Percentiles rank a stretch among this genome's conserved stretches.
Evolutionary conservation across 129 eudicot genomes (phyloP).

Genomic region (Chrysanthemum makinoi): DNA sequence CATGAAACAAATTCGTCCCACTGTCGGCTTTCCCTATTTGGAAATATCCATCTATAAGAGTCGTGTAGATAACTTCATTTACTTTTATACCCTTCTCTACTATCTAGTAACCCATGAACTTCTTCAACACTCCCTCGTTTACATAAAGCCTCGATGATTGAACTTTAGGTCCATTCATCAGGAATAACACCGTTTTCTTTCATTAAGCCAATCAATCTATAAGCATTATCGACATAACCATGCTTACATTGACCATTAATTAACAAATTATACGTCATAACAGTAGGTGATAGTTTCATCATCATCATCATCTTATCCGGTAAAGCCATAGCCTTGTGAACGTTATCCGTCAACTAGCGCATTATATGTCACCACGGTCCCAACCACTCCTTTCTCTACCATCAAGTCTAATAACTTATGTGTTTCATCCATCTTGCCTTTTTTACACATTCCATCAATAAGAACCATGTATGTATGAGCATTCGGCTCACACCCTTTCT

Average conservation of each 20-base stretch:
- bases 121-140: constrained; percentile 54
- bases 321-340: constrained; percentile 72
- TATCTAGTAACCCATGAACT: constrained; percentile 48
- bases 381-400: constrained; percentile 47
- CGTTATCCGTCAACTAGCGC: constrained; percentile 69
- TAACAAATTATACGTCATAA: constrained; percentile 66
- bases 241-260: constrained; percentile 65
- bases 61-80: constrained; percentile 54
- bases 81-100: constrained; percentile 54
- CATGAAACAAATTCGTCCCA: too few species aligned
- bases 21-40: too few species aligned
- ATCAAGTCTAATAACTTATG: constrained; percentile 43
- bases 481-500: too few species aligned
- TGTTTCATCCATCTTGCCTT: too few species aligned
- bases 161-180: constrained; percentile 60
- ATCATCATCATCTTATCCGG: constrained; percentile 58
- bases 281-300: constrained; percentile 49
- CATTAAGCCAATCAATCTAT: constrained; percentile 59
- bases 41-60: too few species aligned
- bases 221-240: constrained; percentile 62
- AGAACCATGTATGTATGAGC: too few species aligned
- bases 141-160: too few species aligned
- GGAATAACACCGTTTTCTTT: constrained; percentile 50
- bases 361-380: constrained; percentile 62
- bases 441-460: too few species aligned